These are phyloP conservation scores for Cladochytrium replicatum DNA, from an alignment of 192 early-diverging fungal genomes.

Conservation along the genomic window DNA sequence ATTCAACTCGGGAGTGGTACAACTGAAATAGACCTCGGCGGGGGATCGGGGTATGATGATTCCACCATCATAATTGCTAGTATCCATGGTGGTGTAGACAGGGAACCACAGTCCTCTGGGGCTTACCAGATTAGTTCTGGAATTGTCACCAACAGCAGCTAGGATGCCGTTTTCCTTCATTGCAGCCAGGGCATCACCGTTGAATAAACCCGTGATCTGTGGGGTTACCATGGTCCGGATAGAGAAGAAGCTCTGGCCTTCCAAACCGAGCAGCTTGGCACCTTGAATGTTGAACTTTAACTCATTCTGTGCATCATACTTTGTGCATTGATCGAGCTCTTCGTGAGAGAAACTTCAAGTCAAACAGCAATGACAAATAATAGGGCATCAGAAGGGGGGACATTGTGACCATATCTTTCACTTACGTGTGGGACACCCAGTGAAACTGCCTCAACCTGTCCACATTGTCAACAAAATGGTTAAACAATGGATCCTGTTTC, in stretches of 20 bases:
- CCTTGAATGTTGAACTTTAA: slow-evolving; percentile 31
- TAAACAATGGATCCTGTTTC: slow-evolving; percentile 20
- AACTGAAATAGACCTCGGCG: slow-evolving; percentile 29
- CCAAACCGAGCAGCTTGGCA: slow-evolving; percentile 20
- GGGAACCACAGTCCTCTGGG: slow-evolving; percentile 9
- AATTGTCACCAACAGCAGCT: slow-evolving; percentile 23
- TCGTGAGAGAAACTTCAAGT: slow-evolving; percentile 32
- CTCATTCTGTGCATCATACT: slow-evolving; percentile 26
- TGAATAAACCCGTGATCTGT: slow-evolving; percentile 32
- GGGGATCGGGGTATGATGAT: slow-evolving; percentile 28
- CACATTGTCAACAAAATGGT: slow-evolving; percentile 3
- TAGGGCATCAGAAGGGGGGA: not conserved
- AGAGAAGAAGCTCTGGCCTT: slow-evolving; percentile 4
- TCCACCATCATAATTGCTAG: slow-evolving; percentile 30
- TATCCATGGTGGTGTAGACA: slow-evolving; percentile 23
- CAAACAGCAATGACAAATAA: not conserved
- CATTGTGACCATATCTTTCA: too few relatives aligned
- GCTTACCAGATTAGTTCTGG: slow-evolving; percentile 12
- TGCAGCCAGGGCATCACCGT: slow-evolving; percentile 28
- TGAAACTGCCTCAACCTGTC: slow-evolving; percentile 13
- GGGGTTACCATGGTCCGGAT: slow-evolving; percentile 31
- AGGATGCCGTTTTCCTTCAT: slow-evolving; percentile 25
- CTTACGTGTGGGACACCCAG: slow-evolving; percentile 33
- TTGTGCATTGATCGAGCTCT: slow-evolving; percentile 23
- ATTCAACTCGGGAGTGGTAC: slow-evolving; percentile 5